These are phyloP conservation scores for Rhodofomes roseus DNA, from an alignment of 1,284 basidiomycete genomes.

Conservation along the genomic window DNA sequence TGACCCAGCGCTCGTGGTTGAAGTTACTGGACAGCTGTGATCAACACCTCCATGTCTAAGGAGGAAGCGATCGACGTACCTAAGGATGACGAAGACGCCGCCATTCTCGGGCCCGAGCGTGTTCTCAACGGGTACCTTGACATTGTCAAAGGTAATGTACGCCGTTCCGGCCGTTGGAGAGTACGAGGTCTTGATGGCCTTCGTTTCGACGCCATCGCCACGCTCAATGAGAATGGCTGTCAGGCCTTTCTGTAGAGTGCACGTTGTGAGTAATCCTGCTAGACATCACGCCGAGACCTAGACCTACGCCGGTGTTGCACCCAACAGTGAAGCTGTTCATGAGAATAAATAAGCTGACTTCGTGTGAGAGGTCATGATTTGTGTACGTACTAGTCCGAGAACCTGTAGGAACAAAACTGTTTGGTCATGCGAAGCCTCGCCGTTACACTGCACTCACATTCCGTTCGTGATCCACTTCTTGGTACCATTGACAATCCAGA, in stretches of 20 bases:
- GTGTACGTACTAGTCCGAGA: conserved; percentile 29
- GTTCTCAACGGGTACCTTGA: conserved; percentile 81
- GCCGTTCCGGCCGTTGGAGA: conserved; percentile 79
- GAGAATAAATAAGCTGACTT: not conserved
- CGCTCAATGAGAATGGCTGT: conserved; percentile 83
- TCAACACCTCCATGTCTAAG: too few species aligned
- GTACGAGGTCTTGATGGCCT: conserved; percentile 83
- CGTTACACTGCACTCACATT: conserved; percentile 35
- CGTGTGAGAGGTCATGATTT: not conserved
- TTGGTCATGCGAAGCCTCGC: not conserved
- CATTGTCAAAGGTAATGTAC: conserved; percentile 87
- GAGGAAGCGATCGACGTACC: too few species aligned
- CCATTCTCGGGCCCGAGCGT: conserved; percentile 83
- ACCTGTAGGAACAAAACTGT: conserved; percentile 12
- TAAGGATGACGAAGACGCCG: conserved; percentile 76
- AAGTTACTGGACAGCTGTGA: conserved; percentile 44
- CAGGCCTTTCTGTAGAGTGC: conserved; percentile 59
- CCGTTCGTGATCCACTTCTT: conserved; percentile 89
- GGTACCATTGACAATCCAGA: conserved; percentile 83
- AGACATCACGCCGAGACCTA: not conserved
- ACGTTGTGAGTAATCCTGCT: not conserved
- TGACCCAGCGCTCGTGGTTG: conserved; percentile 73
- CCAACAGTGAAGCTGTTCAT: conserved; percentile 54
- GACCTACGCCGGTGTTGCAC: conserved; percentile 48
- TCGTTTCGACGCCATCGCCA: conserved; percentile 78